Base-by-base conservation (phyloP, 768 basidiomycete genomes). In the Panellus pusillus region DNA sequence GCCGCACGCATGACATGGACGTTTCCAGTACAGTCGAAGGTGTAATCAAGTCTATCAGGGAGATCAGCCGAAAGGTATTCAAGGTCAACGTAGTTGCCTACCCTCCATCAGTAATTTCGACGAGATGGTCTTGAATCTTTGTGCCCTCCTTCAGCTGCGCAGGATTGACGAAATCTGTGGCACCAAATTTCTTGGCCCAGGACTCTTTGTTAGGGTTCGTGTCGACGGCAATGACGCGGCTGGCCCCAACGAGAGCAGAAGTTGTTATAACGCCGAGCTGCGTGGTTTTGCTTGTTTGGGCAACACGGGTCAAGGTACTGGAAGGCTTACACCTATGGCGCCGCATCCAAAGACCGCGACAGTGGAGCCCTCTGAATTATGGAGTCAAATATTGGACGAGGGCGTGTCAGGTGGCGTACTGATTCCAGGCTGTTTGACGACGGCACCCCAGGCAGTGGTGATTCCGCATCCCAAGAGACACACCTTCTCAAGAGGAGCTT, bases 401-500 rank as follows among this genome's bases (percentile, higher is more conserved):
- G 29, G 24, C 42, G 50, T 19, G 14, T 48, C 1, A 18, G 44
- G 43, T 35, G n/a, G 37, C 86, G 18, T 65, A 89, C 90, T 80
- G 70, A 92, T 83, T 55, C 91, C 93, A 19, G 87, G 82, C 66
- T 94, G 92, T 76, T 98, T 98, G 60, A 82, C 82, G 44, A 96
- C 91, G 6, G 96, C 90, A 50, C 96, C 95, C 91, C 93, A 98
- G 15, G 95, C 95, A n/a, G 95, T 98, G 32, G 95, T 96, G 69
- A 98, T 96, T 60, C 94, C 94, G 58, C 92, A 93, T 6, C 96
- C 96, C 13, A 99, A 84, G 29, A 99, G 79, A 73, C 97, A 98
- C n/a, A 95, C 93, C 66, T 93, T 97, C 27, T 98, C 89, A 13
- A 99, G 81, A 9, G 93, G 93, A 1, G 97, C 97, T 55, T 80